phyloP scores from a whole-genome alignment of 129 eudicot genomes.

The Erigeron canadensis region DNA sequence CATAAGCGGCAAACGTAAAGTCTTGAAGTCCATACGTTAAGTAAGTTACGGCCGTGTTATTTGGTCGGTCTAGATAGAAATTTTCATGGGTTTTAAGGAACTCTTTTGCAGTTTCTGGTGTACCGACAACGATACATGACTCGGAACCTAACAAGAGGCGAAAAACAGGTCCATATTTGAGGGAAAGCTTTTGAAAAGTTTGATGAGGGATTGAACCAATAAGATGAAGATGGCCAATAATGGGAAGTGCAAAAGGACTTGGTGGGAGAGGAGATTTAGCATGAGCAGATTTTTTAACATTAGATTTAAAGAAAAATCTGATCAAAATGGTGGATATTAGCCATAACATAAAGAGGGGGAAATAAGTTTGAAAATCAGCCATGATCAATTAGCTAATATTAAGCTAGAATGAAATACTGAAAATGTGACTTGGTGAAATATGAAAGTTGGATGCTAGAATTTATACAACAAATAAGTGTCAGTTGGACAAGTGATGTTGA shows the following conservation, averaged over 20 bases:
- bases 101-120: neutral
- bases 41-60: neutral
- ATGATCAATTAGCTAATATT: too few relatives aligned
- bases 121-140: neutral
- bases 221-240: neutral
- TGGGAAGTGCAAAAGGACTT: neutral
- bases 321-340: too few relatives aligned
- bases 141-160: neutral
- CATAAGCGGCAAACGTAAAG: neutral
- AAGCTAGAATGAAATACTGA: too few relatives aligned
- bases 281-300: too few relatives aligned
- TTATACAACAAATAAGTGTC: too few relatives aligned
- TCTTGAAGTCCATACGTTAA: neutral
- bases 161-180: neutral
- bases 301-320: too few relatives aligned
- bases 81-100: neutral
- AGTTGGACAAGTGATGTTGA: too few relatives aligned
- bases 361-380: too few relatives aligned
- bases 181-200: neutral
- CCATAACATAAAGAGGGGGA: too few relatives aligned
- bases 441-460: too few relatives aligned
- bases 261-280: neutral
- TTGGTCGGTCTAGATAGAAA: neutral
- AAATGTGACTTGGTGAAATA: too few relatives aligned
- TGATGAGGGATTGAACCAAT: neutral